These are phyloP conservation scores for Amphicarpaea edgeworthii DNA, from an alignment of 306 rosid species.

Conservation along the genomic window DNA sequence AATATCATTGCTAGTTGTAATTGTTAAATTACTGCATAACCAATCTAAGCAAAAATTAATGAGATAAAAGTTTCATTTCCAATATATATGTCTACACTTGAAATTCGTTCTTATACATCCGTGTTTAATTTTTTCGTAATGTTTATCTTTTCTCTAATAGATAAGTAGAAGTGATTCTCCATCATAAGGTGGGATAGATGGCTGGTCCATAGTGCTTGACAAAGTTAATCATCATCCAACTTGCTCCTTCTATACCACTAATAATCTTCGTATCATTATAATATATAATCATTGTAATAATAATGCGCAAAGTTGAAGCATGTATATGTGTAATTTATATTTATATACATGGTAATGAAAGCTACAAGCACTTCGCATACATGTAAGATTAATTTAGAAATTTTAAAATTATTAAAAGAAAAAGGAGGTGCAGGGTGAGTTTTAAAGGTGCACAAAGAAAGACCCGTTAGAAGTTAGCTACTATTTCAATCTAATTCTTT, in stretches of 20 bases:
- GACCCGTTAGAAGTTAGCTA: no score
- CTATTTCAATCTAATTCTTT: not conserved
- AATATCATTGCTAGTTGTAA: no score
- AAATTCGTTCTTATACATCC: no score
- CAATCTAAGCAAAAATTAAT: no score
- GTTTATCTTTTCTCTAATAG: not conserved
- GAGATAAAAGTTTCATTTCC: no score
- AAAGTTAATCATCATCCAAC: constrained; percentile 21
- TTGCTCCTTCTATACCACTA: not conserved
- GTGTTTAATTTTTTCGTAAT: no score
- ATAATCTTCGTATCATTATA: not conserved
- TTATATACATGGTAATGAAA: not conserved
- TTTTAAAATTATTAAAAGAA: no score
- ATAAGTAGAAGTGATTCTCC: not conserved
- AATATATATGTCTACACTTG: no score
- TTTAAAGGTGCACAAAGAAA: no score
- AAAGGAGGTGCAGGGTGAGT: no score
- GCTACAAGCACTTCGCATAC: not conserved
- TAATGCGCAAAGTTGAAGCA: not conserved
- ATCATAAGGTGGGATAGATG: not conserved
- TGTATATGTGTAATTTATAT: not conserved
- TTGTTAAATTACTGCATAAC: no score
- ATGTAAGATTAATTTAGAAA: no score
- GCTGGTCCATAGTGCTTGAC: not conserved
- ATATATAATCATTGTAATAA: constrained; percentile 11